These are phyloP conservation scores for Epichloe glyceriae DNA, from an alignment of 2,329 filamentous ascomycete genomes.

Conservation along the genomic window DNA sequence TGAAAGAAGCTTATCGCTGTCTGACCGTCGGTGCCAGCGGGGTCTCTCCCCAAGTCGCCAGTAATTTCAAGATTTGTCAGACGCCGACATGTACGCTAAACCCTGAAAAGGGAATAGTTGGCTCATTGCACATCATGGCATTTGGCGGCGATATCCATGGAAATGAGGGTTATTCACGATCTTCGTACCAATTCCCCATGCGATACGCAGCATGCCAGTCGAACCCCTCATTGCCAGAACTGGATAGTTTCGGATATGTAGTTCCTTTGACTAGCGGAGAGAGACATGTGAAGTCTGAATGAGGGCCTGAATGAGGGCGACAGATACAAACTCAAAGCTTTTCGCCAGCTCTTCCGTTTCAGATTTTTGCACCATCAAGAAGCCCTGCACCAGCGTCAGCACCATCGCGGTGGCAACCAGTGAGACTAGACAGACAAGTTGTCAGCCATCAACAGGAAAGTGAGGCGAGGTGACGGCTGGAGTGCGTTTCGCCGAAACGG, in stretches of 20 bases:
- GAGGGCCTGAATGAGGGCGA: too few relatives aligned
- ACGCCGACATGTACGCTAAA: background rate
- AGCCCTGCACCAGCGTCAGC: too few relatives aligned
- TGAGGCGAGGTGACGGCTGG: background rate
- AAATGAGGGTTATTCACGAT: background rate
- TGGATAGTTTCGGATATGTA: background rate
- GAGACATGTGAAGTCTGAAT: too few relatives aligned
- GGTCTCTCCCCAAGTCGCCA: too few relatives aligned
- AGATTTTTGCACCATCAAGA: too few relatives aligned
- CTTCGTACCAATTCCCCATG: background rate
- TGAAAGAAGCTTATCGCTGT: background rate
- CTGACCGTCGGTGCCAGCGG: background rate
- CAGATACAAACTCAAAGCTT: too few relatives aligned
- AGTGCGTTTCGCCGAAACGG: slow-evolving; percentile 2
- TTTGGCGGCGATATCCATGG: slow-evolving; percentile 1
- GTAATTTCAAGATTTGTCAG: too few relatives aligned
- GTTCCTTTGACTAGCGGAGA: background rate
- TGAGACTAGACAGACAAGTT: background rate
- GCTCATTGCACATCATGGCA: background rate
- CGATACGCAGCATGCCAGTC: background rate
- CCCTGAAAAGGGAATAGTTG: background rate
- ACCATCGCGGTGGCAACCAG: too few relatives aligned
- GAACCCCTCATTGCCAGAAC: background rate
- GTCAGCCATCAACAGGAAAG: background rate
- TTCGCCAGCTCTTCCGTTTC: too few relatives aligned